phyloP scores from a whole-genome alignment of 148 eudicot species.

The Hydrangea macrophylla region DNA sequence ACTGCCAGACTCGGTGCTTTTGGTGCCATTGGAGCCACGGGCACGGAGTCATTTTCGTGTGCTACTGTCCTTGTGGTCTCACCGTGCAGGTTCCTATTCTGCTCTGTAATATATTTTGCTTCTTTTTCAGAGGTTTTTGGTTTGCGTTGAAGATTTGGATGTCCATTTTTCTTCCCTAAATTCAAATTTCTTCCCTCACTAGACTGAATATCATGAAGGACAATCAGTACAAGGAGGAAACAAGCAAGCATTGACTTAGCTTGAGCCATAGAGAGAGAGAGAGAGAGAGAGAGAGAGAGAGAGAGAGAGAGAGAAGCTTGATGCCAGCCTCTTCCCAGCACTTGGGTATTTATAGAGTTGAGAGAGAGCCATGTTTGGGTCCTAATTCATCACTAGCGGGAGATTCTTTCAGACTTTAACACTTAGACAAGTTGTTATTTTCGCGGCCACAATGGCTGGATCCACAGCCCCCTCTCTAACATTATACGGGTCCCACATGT shows the following conservation, averaged over 20 bases:
- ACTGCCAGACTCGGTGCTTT: constrained; percentile 10
- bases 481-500: no score
- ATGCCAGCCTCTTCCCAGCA: neutral
- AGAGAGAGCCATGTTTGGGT: neutral
- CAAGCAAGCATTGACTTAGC: constrained; percentile 26
- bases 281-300: constrained; percentile 8
- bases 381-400: neutral
- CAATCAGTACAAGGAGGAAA: constrained; percentile 26
- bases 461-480: no score
- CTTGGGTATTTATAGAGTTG: neutral
- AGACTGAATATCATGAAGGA: constrained; percentile 22
- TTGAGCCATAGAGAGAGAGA: constrained; percentile 31
- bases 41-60: neutral
- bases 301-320: neutral
- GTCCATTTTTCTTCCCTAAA: constrained; percentile 12
- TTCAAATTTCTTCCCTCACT: constrained; percentile 32
- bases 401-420: neutral
- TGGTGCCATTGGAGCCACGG: constrained; percentile 9
- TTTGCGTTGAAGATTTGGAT: constrained; percentile 18
- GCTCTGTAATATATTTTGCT: constrained; percentile 14
- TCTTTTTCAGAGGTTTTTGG: constrained; percentile 1
- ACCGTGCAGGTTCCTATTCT: neutral
- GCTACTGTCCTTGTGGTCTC: neutral
- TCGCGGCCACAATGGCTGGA: no score
- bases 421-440: no score